Evolutionary conservation across 2,329 filamentous ascomycete species (phyloP), one percentile per base, ranked within the genome.

Genomic region (Fusarium foetens): DNA sequence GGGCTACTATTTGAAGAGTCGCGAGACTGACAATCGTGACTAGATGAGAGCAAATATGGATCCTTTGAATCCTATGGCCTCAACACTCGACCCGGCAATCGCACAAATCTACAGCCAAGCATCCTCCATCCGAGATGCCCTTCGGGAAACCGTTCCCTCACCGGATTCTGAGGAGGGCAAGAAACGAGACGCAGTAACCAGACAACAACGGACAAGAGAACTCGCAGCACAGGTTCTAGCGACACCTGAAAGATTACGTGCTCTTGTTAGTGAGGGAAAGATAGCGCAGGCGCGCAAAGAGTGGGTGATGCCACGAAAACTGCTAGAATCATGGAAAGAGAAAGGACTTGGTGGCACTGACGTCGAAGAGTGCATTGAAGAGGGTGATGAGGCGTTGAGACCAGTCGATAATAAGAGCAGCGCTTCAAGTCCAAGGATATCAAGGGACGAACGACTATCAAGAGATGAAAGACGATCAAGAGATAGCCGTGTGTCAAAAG

Each of bases 21-120:
- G 17, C 33, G 21, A 21, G 23, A 51, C 48, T 72, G 13, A 68
- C 35, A 7, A 35, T 31, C 6, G 8, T 29, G 14, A 39, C n/a
- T 68, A 90, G 85, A 95, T 96, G 93, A 87, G 93, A 64, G 87
- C 89, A 36, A 94, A 91, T 72, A 95, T 95, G 92, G 93, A 94
- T 76, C 92, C 92, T 7, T 80, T 94, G 51, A 92, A 92, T 66
- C 92, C 92, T 3, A 90, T 92, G 81, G 92, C 91, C 5, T 90
- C 90, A 49, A 94, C 91, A 0, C 86, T 95, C 36, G 90, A 92
- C 72, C 90, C 91, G 6, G 92, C 92, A 41, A 92, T 95, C 54
- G 88, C 89, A 5, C 91, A 93, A 70, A 94, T 95, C 73, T 93
- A 93, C 75, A 86, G 86, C 38, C 86, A 89, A 76, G 88, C 88